phyloP scores from a whole-genome alignment of 768 basidiomycete species.

The Boletus pseudopeckii region DNA sequence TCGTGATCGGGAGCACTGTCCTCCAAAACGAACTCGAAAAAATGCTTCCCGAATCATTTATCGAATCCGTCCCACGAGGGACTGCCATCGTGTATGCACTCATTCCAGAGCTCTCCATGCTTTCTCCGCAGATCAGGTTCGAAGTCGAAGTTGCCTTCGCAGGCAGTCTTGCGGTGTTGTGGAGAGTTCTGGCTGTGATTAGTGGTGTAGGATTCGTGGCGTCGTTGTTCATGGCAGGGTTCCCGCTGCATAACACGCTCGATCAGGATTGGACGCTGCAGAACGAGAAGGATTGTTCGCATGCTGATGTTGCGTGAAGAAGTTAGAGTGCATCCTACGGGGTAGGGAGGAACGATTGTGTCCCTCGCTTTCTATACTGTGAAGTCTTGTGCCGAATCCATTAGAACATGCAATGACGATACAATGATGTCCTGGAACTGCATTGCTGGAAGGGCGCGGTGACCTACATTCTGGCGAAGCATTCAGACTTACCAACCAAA shows the following conservation, averaged over 20 bases:
- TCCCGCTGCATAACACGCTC: not conserved
- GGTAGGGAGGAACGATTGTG: too few species aligned
- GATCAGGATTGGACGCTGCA: constrained; percentile 2
- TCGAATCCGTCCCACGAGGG: constrained; percentile 34
- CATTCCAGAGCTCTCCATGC: constrained; percentile 40
- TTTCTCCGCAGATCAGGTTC: constrained; percentile 32
- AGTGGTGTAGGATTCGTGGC: not conserved
- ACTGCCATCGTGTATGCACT: constrained; percentile 42
- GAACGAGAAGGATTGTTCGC: not conserved
- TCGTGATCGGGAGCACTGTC: constrained; percentile 45
- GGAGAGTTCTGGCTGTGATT: constrained; percentile 41
- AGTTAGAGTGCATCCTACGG: too few species aligned
- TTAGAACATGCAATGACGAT: too few species aligned
- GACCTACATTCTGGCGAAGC: too few species aligned
- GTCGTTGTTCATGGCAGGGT: constrained; percentile 6
- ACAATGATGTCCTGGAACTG: too few species aligned
- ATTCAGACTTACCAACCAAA: too few species aligned
- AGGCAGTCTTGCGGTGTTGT: constrained; percentile 37
- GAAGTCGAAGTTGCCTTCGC: constrained; percentile 43
- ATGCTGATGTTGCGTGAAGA: too few species aligned
- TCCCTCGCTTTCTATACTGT: too few species aligned
- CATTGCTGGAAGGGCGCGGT: too few species aligned
- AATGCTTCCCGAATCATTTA: constrained; percentile 39
- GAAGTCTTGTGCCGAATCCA: too few species aligned
- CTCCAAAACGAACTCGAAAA: constrained; percentile 47